Evolutionary conservation across 2,329 filamentous ascomycete genomes (phyloP).

Genomic region (Xylariaceae sp.): DNA sequence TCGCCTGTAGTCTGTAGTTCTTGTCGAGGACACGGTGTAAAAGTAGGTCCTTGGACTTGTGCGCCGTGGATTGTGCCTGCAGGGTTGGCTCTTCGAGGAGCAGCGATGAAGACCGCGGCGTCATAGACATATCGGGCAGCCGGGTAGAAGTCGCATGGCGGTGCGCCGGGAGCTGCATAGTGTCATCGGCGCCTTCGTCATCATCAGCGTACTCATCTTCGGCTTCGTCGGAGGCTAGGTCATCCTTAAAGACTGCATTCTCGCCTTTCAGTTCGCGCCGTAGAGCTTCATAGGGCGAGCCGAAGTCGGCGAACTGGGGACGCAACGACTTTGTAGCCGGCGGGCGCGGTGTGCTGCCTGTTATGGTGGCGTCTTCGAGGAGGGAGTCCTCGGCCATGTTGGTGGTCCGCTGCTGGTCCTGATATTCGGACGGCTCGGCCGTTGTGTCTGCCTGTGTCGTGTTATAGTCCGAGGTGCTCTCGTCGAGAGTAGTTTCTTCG

Average conservation of each 20-base stretch:
- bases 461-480: constrained; percentile 52
- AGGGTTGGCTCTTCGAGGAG: constrained; percentile 51
- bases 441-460: constrained; percentile 46
- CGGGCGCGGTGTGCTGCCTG: constrained; percentile 71
- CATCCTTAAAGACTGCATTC: constrained; percentile 43
- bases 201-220: constrained; percentile 47
- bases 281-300: constrained; percentile 78
- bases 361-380: constrained; percentile 67
- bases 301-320: constrained; percentile 64
- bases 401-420: constrained; percentile 39
- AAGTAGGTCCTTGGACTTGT: constrained; percentile 70
- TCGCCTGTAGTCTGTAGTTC: constrained; percentile 92
- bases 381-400: constrained; percentile 68
- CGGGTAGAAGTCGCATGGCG: constrained; percentile 60
- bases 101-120: constrained; percentile 62
- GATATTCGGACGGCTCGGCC: constrained; percentile 44
- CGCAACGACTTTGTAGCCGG: constrained; percentile 54
- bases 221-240: constrained; percentile 39
- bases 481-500: constrained; percentile 62
- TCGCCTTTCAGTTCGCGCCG: constrained; percentile 67
- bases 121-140: constrained; percentile 67
- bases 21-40: constrained; percentile 94
- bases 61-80: constrained; percentile 31
- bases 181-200: constrained; percentile 48
- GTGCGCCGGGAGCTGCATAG: constrained; percentile 54